A percentile compares a stretch with the other conserved stretches of the same genome.
These are phyloP conservation scores for Ophiosphaerella korrae DNA, from an alignment of 2,329 filamentous ascomycete species.

Conservation along the genomic window DNA sequence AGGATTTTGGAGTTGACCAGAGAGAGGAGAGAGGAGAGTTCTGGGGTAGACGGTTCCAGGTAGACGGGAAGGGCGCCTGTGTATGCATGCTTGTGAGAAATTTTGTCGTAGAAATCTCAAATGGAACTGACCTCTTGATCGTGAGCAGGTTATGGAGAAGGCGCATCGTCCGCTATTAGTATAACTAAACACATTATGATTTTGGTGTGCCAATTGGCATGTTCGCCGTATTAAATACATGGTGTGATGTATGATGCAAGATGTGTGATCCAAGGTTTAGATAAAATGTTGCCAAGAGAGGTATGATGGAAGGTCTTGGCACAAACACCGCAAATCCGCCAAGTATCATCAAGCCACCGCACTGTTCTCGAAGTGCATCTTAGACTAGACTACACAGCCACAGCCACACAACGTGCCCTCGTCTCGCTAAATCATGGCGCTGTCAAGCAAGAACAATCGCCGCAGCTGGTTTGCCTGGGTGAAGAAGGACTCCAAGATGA, in stretches of 20 bases:
- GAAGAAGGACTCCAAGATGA: constrained; percentile 44
- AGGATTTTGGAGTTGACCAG: constrained; percentile 52
- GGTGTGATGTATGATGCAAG: constrained; percentile 10
- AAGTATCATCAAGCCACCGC: constrained; percentile 18
- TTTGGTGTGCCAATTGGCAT: constrained; percentile 32
- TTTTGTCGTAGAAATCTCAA: neutral
- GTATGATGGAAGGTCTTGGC: constrained; percentile 19
- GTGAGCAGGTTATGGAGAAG: constrained; percentile 34
- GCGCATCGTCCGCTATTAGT: constrained; percentile 33
- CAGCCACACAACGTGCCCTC: constrained; percentile 16
- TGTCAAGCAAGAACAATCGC: constrained; percentile 11
- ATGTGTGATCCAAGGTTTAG: neutral
- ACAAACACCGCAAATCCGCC: constrained; percentile 35
- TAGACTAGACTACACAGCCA: constrained; percentile 17
- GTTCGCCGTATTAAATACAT: constrained; percentile 41
- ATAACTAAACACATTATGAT: constrained; percentile 12
- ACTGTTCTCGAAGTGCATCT: constrained; percentile 1
- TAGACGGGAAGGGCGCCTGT: constrained; percentile 50
- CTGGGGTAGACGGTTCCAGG: constrained; percentile 46
- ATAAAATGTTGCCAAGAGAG: neutral
- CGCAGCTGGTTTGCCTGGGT: constrained; percentile 27
- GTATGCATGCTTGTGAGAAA: constrained; percentile 9
- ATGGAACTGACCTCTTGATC: constrained; percentile 28
- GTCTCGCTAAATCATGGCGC: constrained; percentile 10
- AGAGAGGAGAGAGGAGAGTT: constrained; percentile 49